Percentiles rank a stretch among this genome's conserved stretches.
Conservation (phyloP, 1,284 basidiomycete species). For the Cystobasidiaceae sp. region DNA sequence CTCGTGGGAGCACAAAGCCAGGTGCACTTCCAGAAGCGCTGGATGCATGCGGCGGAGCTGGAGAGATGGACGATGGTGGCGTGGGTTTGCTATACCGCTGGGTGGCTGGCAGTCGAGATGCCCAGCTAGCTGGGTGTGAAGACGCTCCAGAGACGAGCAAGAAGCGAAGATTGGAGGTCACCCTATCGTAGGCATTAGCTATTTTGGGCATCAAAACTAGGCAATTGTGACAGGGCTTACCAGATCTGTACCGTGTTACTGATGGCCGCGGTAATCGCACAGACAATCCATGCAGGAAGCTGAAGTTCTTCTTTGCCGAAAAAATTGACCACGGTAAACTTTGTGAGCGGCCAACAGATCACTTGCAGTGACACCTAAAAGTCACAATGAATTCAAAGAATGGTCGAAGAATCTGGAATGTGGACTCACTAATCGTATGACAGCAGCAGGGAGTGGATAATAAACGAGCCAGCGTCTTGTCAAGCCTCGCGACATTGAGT, state of each 20-base stretch:
- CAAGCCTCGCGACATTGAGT: slow-evolving; percentile 38
- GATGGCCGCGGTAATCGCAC: slow-evolving; percentile 38
- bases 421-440: slow-evolving; percentile 38
- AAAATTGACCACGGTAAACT: slow-evolving; percentile 37
- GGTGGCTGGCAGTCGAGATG: slow-evolving; percentile 6
- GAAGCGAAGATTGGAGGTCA: slow-evolving; percentile 30
- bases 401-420: neutral
- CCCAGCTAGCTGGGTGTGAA: slow-evolving; percentile 21
- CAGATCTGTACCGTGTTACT: slow-evolving; percentile 31
- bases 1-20: slow-evolving; percentile 14
- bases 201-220: neutral
- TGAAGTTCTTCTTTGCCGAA: slow-evolving; percentile 23
- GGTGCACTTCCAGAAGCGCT: neutral
- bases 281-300: slow-evolving; percentile 28
- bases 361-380: slow-evolving; percentile 35
- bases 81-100: neutral
- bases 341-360: slow-evolving; percentile 41
- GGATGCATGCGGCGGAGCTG: neutral
- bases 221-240: neutral
- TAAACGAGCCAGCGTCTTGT: slow-evolving; percentile 41
- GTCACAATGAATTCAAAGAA: neutral
- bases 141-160: slow-evolving; percentile 25
- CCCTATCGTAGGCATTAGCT: neutral
- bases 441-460: slow-evolving; percentile 38
- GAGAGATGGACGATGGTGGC: neutral